Evolutionary conservation across 2,329 filamentous ascomycete species (phyloP).

Genomic region (Beauveria brongniartii): DNA sequence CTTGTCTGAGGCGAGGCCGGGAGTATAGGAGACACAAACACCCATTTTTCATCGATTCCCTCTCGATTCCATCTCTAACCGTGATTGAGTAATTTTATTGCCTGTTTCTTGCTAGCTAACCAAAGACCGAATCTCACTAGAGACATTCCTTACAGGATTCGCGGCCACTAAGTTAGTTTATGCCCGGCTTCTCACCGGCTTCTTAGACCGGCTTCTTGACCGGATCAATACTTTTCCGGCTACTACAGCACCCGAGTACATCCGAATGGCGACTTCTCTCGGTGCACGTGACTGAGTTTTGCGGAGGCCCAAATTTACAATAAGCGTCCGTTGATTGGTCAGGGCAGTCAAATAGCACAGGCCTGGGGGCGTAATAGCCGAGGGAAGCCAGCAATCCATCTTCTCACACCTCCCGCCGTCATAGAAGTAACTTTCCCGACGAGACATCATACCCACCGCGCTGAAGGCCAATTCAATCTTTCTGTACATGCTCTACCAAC

Average conservation of each 20-base stretch:
- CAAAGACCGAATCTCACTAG: background rate
- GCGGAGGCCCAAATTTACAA: conserved; percentile 9
- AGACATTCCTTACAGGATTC: no score
- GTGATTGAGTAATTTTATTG: no score
- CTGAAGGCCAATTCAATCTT: background rate
- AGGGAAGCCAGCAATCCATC: conserved; percentile 6
- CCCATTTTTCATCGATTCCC: background rate
- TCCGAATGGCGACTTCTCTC: background rate
- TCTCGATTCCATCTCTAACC: background rate
- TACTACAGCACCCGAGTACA: background rate
- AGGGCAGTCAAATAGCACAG: background rate
- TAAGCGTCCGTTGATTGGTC: conserved; percentile 10
- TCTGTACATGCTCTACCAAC: background rate
- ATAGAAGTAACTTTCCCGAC: background rate
- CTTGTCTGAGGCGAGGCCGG: background rate
- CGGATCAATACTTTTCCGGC: background rate
- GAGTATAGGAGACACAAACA: background rate
- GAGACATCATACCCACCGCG: background rate
- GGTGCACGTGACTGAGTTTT: background rate
- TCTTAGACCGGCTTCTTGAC: background rate
- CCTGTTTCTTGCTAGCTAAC: no score
- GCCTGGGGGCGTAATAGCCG: conserved; percentile 11
- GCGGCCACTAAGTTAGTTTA: background rate
- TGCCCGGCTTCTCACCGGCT: background rate
- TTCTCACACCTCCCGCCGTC: background rate